phyloP scores from a whole-genome alignment of 2,329 filamentous ascomycete genomes.

The Epichloe elymi region DNA sequence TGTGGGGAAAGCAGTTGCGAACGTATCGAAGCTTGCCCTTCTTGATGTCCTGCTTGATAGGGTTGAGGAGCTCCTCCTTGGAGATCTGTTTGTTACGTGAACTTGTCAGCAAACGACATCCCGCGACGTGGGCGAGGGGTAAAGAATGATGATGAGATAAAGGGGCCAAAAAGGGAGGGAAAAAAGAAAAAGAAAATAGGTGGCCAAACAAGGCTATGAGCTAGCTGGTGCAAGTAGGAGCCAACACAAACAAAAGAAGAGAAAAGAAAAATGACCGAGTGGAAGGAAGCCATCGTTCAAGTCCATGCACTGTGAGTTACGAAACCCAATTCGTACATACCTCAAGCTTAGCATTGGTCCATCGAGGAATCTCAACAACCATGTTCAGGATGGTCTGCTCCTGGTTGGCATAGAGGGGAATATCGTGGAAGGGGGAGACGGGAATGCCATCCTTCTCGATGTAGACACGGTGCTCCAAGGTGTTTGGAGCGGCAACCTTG shows the following conservation, averaged over 20 bases:
- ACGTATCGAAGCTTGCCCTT: slow-evolving; percentile 99
- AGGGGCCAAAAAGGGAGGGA: too few relatives aligned
- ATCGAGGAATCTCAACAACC: slow-evolving; percentile 97
- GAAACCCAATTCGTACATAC: slow-evolving; percentile 35
- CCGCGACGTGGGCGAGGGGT: background rate
- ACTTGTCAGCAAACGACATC: slow-evolving; percentile 11
- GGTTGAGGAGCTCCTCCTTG: slow-evolving; percentile 96
- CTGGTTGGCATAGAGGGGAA: slow-evolving; percentile 93
- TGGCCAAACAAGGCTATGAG: background rate
- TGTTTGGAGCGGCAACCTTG: slow-evolving; percentile 84
- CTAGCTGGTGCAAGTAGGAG: too few relatives aligned
- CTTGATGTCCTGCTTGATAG: slow-evolving; percentile 99
- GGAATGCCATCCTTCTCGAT: slow-evolving; percentile 94
- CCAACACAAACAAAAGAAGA: too few relatives aligned
- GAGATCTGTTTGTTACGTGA: slow-evolving; percentile 57
- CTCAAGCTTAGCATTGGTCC: slow-evolving; percentile 99
- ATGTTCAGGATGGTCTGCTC: slow-evolving; percentile 97
- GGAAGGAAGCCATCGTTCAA: background rate
- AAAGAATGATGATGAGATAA: background rate
- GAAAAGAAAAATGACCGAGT: too few relatives aligned
- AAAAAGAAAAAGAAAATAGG: background rate
- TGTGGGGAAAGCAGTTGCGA: slow-evolving; percentile 99
- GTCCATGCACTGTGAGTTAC: background rate
- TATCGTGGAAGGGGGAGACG: slow-evolving; percentile 96
- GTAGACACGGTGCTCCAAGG: slow-evolving; percentile 93